A percentile compares a stretch with the other conserved stretches of the same genome.
Evolutionary conservation across 139 green algal species (phyloP).

Genomic region (Haematococcus sp.): DNA sequence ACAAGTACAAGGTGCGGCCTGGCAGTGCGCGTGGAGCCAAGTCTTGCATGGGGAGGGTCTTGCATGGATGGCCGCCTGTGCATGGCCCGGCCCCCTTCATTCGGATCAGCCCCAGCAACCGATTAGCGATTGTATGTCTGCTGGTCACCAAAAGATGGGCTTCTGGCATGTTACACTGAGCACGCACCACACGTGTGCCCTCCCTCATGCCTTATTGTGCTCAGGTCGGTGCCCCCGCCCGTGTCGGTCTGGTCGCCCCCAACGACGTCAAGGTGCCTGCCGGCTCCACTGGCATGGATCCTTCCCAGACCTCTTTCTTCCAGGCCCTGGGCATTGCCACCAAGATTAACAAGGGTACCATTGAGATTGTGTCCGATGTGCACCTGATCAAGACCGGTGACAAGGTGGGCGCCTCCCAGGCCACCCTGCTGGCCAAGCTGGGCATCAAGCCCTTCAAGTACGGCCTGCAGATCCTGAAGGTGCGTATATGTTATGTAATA

Average conservation of each 20-base stretch:
- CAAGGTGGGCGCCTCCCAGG: constrained; percentile 92
- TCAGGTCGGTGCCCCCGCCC: constrained; percentile 89
- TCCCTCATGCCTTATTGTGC: too few species aligned
- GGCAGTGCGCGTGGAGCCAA: too few species aligned
- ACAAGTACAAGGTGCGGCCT: constrained; percentile 61
- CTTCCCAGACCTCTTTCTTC: constrained; percentile 99
- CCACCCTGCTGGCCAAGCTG: constrained; percentile 97
- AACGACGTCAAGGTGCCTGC: constrained; percentile 85
- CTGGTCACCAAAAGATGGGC: too few species aligned
- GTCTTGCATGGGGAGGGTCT: too few species aligned
- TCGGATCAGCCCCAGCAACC: too few species aligned
- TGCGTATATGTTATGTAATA: constrained; percentile 12
- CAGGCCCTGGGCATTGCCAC: constrained; percentile 99
- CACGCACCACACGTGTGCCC: too few species aligned
- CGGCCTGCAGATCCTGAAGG: constrained; percentile 78
- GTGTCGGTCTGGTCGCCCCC: constrained; percentile 88
- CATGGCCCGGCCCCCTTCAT: too few species aligned
- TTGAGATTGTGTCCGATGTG: constrained; percentile 94
- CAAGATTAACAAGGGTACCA: constrained; percentile 99
- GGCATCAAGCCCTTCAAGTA: constrained; percentile 98
- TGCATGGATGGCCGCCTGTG: too few species aligned
- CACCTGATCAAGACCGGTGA: constrained; percentile 85
- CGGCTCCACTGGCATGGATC: constrained; percentile 95
- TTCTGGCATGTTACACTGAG: too few species aligned
- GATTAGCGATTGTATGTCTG: too few species aligned